Percentiles rank a stretch among this genome's conserved stretches.
These are phyloP conservation scores for Camelina neglecta DNA, from an alignment of 345 rosid species.

Conservation along the genomic window DNA sequence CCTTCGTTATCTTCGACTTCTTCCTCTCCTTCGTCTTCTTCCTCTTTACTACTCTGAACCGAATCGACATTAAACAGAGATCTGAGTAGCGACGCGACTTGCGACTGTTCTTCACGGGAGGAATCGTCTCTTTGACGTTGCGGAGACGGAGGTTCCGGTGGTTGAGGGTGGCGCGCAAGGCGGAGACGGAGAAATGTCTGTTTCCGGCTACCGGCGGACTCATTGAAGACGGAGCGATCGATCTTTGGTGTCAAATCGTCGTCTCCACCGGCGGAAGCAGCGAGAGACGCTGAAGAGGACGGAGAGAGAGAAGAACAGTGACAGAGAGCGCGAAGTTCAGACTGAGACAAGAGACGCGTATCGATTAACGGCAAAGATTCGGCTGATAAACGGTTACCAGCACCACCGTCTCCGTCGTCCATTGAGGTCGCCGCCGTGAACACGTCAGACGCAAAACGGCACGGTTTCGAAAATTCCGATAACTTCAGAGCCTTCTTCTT, in stretches of 20 bases:
- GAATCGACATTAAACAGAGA: conserved; percentile 61
- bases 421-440: conserved; percentile 50
- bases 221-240: conserved; percentile 91
- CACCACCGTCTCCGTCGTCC: neutral
- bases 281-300: conserved; percentile 50
- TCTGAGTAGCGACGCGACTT: conserved; percentile 56
- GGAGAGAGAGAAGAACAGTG: conserved; percentile 62
- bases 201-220: conserved; percentile 92
- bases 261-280: conserved; percentile 41
- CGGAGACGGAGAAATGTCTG: conserved; percentile 94
- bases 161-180: conserved; percentile 59
- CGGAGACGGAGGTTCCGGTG: conserved; percentile 38
- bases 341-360: conserved; percentile 64
- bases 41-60: conserved; percentile 25
- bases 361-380: conserved; percentile 68
- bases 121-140: conserved; percentile 40
- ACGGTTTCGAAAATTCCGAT: conserved; percentile 26
- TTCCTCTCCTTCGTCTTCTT: conserved; percentile 36
- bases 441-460: conserved; percentile 25
- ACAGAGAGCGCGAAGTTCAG: conserved; percentile 70
- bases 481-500: neutral
- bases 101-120: conserved; percentile 55
- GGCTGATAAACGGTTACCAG: conserved; percentile 30
- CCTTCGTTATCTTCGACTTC: conserved; percentile 33
- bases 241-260: conserved; percentile 69